Evolutionary conservation across 2,329 filamentous ascomycete genomes (phyloP).

Genomic region (Elsinoe necatrix): DNA sequence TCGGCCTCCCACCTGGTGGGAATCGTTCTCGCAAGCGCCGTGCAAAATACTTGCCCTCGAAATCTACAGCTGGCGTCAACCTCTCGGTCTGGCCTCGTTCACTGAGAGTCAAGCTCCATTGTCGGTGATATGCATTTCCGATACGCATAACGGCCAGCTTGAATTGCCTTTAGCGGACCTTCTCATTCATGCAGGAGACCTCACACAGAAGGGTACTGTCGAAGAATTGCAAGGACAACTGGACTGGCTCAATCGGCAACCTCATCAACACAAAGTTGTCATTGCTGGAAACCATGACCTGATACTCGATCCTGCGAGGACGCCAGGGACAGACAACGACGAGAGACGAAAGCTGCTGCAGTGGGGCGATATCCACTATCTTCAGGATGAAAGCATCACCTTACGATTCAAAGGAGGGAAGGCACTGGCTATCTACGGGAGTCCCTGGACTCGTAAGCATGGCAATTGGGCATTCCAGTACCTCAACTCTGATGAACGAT

Average conservation of each 20-base stretch:
- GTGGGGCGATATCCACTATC: conserved; percentile 31
- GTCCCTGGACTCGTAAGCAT: conserved; percentile 58
- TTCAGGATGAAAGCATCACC: conserved; percentile 26
- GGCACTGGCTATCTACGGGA: conserved; percentile 63
- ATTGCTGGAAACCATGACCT: conserved; percentile 24
- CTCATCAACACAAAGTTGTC: conserved; percentile 21
- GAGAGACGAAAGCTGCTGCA: conserved; percentile 22
- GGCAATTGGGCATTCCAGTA: conserved; percentile 45
- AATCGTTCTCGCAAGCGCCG: not conserved
- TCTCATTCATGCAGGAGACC: conserved; percentile 23
- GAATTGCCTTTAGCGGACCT: conserved; percentile 20
- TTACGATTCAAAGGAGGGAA: conserved; percentile 49
- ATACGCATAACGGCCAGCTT: conserved; percentile 25
- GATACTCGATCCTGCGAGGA: conserved; percentile 21
- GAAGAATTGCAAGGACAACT: conserved; percentile 21
- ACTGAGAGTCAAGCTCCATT: not conserved
- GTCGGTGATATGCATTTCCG: conserved; percentile 20
- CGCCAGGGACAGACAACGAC: not conserved
- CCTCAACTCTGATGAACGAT: conserved; percentile 23
- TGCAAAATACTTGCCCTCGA: not conserved
- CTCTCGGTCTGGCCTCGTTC: not conserved
- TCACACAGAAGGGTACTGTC: conserved; percentile 19
- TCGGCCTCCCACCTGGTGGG: not conserved
- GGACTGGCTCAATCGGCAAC: conserved; percentile 20
- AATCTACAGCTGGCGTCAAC: not conserved